A percentile compares a stretch with the other conserved stretches of the same genome.
Conservation (phyloP, 192 early-diverging fungal species). For the Spizellomyces sp. region DNA sequence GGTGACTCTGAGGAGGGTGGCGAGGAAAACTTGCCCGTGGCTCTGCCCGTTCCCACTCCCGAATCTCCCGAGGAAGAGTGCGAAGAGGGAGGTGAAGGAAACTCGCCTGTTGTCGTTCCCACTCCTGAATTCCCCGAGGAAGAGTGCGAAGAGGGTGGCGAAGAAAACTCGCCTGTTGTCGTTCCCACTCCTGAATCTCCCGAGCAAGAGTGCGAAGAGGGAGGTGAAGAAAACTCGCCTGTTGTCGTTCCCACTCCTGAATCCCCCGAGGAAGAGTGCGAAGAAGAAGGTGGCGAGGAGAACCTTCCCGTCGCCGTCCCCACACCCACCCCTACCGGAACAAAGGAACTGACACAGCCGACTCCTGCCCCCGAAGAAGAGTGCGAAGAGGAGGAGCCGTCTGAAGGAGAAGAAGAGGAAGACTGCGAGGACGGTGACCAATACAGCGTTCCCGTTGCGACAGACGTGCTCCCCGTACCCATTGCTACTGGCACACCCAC, state of each 20-base stretch:
- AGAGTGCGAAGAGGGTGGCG: neutral
- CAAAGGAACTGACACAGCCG: too few relatives aligned
- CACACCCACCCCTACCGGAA: neutral
- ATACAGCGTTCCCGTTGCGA: neutral
- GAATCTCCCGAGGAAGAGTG: neutral
- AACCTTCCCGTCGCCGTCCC: neutral
- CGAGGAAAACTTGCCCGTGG: neutral
- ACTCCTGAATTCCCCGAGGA: neutral
- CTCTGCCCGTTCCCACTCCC: neutral
- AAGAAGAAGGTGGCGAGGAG: neutral
- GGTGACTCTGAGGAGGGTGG: too few relatives aligned
- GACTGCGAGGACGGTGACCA: too few relatives aligned
- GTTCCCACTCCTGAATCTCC: neutral
- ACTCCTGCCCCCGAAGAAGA: neutral
- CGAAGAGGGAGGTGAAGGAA: neutral
- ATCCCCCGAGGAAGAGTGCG: neutral
- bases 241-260: neutral
- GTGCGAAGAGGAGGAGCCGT: neutral
- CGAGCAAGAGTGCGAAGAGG: neutral
- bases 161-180: neutral
- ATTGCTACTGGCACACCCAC: neutral
- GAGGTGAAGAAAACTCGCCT: neutral
- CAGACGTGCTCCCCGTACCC: neutral
- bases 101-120: neutral
- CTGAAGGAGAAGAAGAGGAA: neutral